Evolutionary conservation across 2,329 filamentous ascomycete genomes (phyloP), one percentile per base, ranked within the genome.

Genomic region (Daldinia eschscholtzii): DNA sequence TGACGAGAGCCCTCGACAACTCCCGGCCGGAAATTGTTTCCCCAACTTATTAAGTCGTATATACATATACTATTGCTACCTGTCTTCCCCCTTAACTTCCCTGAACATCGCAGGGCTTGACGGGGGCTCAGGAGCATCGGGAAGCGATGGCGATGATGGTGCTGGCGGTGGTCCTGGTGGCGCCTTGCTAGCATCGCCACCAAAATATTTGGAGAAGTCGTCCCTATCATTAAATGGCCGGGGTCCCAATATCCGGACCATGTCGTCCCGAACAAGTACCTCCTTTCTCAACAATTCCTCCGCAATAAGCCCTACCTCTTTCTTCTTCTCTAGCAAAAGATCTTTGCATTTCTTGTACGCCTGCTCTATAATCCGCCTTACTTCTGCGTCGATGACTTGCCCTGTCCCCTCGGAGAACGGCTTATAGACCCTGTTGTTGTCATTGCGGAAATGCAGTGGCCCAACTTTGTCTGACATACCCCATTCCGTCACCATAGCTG

Each of bases 401-500:
- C 94, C 96, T 2, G 96, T 99, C 60, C 93, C 87, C 83, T 99
- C 96, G 23, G 93, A 95, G 83, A 98, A 99, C 0, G 96, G 96
- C 85, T 99, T 99, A 79, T 94, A 91, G 67, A 98, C 83, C 77
- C 93, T 90, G 79, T 93, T 92, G 71, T 92, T 88, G 76, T 93
- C 87, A 78, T 93, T 92, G 76, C 96, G 92, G 81, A 95, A 99
- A 85, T 97, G 92, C 70, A 99, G 86, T 72, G 94, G 94, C 33
- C 95, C 95, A 53, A 99, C 91, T 83, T 97, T 97, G 73, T 93
- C 89, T 44, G 92, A 97, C 96, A 99, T 99, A 74, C 96, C 96
- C 91, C 94, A 99, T 80, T 97, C 93, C n/a, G 95, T 99, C 33
- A 99, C 96, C 96, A 99, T 99, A 70, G 92, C 91, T 18, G 93